Conservation (phyloP, 306 rosid genomes). For the Cajanus cajan region DNA sequence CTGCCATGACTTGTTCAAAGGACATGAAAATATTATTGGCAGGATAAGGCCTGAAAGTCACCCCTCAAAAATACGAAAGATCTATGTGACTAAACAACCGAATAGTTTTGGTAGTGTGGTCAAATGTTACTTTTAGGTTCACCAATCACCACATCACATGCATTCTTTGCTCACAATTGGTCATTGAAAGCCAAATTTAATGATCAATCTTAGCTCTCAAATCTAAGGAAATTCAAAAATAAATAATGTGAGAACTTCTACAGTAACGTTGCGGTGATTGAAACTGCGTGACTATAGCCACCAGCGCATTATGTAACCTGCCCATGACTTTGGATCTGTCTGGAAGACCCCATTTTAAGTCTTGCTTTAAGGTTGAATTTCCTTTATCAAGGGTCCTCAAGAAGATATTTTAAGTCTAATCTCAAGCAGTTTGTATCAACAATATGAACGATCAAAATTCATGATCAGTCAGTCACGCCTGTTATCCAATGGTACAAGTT, state of each 20-base stretch:
- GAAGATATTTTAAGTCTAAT: background rate
- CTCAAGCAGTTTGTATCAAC: background rate
- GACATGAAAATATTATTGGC: background rate
- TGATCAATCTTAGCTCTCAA: constrained; percentile 6
- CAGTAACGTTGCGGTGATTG: background rate
- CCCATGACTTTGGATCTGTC: constrained; percentile 11
- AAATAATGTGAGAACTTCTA: constrained; percentile 3
- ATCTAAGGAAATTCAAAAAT: background rate
- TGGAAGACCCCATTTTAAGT: background rate
- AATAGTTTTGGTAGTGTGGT: constrained; percentile 7
- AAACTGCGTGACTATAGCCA: background rate
- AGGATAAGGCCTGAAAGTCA: background rate
- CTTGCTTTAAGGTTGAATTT: background rate
- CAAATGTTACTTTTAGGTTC: constrained; percentile 5
- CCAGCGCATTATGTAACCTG: constrained; percentile 3
- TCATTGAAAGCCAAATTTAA: background rate
- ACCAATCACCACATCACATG: background rate
- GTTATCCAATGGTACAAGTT: constrained; percentile 16
- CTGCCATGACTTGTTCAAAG: constrained; percentile 24
- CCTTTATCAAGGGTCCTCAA: background rate
- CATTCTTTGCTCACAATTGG: constrained; percentile 4
- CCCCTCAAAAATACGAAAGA: background rate
- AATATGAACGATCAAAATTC: background rate
- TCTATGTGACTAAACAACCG: background rate
- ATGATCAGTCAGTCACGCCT: background rate